These are phyloP conservation scores for Neopestalotiopsis rosae DNA, from an alignment of 2,329 filamentous ascomycete species.

Conservation along the genomic window DNA sequence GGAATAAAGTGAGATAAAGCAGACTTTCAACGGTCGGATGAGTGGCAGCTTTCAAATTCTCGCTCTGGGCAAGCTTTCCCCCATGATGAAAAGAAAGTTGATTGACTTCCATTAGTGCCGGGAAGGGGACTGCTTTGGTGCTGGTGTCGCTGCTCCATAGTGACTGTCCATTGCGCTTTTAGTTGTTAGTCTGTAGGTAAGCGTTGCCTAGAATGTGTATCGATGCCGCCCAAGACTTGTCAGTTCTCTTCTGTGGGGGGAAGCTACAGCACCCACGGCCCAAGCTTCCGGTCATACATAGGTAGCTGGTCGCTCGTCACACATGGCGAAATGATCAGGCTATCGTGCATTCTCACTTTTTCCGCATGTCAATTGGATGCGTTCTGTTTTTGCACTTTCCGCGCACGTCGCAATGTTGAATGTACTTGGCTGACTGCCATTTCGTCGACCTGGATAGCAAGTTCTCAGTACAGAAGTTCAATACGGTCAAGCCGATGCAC, in stretches of 20 bases:
- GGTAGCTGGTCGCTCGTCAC: neutral
- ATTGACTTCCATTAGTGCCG: neutral
- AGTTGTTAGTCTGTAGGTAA: neutral
- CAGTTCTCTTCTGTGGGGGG: neutral
- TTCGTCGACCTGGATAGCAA: neutral
- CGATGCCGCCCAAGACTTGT: neutral
- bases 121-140: neutral
- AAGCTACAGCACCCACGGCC: neutral
- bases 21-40: neutral
- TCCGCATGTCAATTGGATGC: neutral
- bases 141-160: too few relatives aligned
- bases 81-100: neutral
- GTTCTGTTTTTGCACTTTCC: neutral
- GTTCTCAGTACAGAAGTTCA: neutral
- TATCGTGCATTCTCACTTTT: neutral
- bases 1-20: neutral
- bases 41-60: neutral
- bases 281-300: neutral
- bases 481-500: neutral
- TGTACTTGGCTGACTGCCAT: neutral
- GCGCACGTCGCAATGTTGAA: neutral
- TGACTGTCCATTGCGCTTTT: neutral
- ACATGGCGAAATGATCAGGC: neutral
- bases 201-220: neutral
- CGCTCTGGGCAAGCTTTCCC: neutral